Base-by-base conservation (phyloP, 257 asterid species). In the Ilex asprella region DNA sequence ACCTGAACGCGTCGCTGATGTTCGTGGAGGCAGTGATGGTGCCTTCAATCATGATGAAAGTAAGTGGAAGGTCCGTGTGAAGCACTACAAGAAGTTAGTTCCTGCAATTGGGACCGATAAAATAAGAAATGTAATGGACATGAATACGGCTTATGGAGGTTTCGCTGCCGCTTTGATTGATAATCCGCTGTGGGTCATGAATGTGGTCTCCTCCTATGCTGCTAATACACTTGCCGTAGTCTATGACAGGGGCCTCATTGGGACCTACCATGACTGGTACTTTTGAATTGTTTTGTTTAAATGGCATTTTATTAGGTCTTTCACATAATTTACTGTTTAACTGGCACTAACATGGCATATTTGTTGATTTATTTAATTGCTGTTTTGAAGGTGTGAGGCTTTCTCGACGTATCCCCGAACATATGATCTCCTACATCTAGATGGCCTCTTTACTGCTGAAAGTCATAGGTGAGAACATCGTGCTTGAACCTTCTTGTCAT, bases 191-290 rank as follows among this genome's bases (percentile, higher is more conserved):
- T 72, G 77, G 77, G 77, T 67, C 49, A 67, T 67, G 77, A 72
- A 72, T 16, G 77, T 72, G 52, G 77, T 72, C 58, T 72, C 77
- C 11, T 61, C 73, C 15, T 72, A 66, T 2, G 66, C 63, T 2
- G 39, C 55, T 3, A 72, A 72, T 58, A 66, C 77, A 51, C 77
- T 72, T 62, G 59, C 73, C 11, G 77, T 67, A 54, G 69, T 72
- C 31, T 72, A 67, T 16, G 77, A 72, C 31, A 67, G 77, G 64
- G 77, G 77, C 56, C 77, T 72, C 21, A 72, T 72, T 8, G 77
- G 77, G 61, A 62, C 73, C 49, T 51, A 67, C 43, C 77, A 72
- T 44, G 77, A 72, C 70, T 72, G 77, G 77, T 72, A 72, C 62
- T 46, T 51, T 50, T 11, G 10, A 67, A 49, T 53, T 50, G 11